Evolutionary conservation across 2,329 filamentous ascomycete genomes (phyloP), one percentile per base, ranked within the genome.

Genomic region (Myriangium duriaei): DNA sequence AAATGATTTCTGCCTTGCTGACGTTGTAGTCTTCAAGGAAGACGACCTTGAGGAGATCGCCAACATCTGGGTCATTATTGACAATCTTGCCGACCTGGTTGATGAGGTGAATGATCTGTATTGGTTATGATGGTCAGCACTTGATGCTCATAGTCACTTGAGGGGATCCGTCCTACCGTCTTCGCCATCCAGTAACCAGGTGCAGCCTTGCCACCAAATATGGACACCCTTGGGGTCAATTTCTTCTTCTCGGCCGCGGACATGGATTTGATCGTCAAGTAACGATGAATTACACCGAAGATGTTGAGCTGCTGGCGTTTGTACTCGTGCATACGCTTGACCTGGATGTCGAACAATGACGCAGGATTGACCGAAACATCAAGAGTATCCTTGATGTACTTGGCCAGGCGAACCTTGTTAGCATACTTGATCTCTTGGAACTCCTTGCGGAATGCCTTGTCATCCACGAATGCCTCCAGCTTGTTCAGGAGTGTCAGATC

Each of bases 171-270:
- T 15, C 32, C 12, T 32, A 57, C 47, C 29, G 91, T 92, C 74
- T 98, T 98, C 26, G 91, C 91, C 91, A 96, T 98, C 91, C 91
- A 98, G 69, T 98, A 98, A 11, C 91, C 91, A 0, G 91, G 91
- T 2, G 91, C 91, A 16, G 91, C 91, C 65, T 98, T 98, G 51
- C 91, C 91, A 55, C 91, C 91, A 57, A 98, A 96, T 59, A 98
- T 92, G 41, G 82, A 91, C 7, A 96, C 91, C 36, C 88, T 80
- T 11, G 87, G 85, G 31, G 79, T 74, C 43, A 83, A 71, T 64
- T 91, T 91, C 71, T 92, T 88, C 48, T 79, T 76, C 57, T 94
- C 81, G 51, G 86, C 83, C 0, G 83, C 68, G 15, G 71, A 75
- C 80, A 94, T 76, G 24, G 74, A 71, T 67, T 96, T 98, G 58